A percentile compares a stretch with the other conserved stretches of the same genome.
These are phyloP conservation scores for Dentipellis sp. DNA, from an alignment of 768 basidiomycete genomes.

Conservation along the genomic window DNA sequence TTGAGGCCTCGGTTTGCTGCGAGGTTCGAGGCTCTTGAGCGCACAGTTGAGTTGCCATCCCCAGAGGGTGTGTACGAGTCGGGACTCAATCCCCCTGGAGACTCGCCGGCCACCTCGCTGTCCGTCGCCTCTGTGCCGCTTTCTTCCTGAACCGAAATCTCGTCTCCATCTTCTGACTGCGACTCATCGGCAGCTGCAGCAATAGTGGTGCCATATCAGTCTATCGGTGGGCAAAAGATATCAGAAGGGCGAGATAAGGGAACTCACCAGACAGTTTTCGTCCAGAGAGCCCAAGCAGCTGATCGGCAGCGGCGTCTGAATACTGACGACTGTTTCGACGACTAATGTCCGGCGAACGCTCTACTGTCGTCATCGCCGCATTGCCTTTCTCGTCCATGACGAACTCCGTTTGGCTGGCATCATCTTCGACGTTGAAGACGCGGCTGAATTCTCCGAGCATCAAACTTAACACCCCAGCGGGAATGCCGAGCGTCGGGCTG, in stretches of 20 bases:
- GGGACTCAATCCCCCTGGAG: background rate
- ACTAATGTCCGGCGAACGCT: slow-evolving; percentile 28
- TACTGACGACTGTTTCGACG: slow-evolving; percentile 81
- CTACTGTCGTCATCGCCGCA: slow-evolving; percentile 9
- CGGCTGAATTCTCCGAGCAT: slow-evolving; percentile 91
- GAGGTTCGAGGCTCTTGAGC: slow-evolving; percentile 7
- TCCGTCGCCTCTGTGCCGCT: slow-evolving; percentile 68
- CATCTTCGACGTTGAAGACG: slow-evolving; percentile 76
- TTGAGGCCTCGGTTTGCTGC: slow-evolving; percentile 13
- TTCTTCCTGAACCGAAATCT: slow-evolving; percentile 57
- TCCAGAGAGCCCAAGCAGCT: slow-evolving; percentile 69
- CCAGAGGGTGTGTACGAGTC: slow-evolving; percentile 27
- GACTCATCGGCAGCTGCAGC: slow-evolving; percentile 28
- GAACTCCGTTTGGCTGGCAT: slow-evolving; percentile 11
- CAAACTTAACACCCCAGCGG: slow-evolving; percentile 93
- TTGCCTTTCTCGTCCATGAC: slow-evolving; percentile 11
- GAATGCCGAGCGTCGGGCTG: slow-evolving; percentile 94
- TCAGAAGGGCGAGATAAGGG: background rate
- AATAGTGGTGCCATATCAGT: background rate
- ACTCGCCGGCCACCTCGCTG: slow-evolving; percentile 32
- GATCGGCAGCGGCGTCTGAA: slow-evolving; percentile 74
- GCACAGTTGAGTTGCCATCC: background rate
- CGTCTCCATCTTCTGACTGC: slow-evolving; percentile 63
- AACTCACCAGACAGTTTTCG: slow-evolving; percentile 56
- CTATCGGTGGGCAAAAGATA: background rate